phyloP scores from a whole-genome alignment of 129 eudicot genomes.

The Solidago caesia region DNA sequence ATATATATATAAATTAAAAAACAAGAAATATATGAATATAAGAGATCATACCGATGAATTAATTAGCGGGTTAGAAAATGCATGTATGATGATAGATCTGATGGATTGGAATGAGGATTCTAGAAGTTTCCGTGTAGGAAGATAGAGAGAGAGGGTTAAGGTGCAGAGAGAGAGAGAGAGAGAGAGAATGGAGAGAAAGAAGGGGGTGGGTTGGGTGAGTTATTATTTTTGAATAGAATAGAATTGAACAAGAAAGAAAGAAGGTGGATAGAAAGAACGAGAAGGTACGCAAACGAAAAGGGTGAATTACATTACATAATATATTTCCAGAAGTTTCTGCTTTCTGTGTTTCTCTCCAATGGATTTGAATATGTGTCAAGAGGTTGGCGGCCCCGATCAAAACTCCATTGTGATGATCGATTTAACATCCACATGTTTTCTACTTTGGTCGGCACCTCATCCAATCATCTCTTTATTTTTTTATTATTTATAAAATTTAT shows the following conservation, averaged over 20 bases:
- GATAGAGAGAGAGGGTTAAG: background rate
- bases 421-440: conserved; percentile 21
- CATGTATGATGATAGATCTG: conserved; percentile 8
- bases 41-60: background rate
- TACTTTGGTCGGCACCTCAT: conserved; percentile 10
- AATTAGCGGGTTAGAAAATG: background rate
- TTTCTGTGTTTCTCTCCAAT: background rate
- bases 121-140: conserved; percentile 53
- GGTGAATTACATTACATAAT: no score
- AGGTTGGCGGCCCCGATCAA: conserved; percentile 20
- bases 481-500: background rate
- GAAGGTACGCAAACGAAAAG: conserved; percentile 33
- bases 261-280: conserved; percentile 33
- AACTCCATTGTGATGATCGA: background rate
- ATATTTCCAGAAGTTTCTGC: conserved; percentile 45
- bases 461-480: conserved; percentile 3
- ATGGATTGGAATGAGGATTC: conserved; percentile 41
- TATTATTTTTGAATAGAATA: background rate
- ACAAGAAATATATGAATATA: background rate
- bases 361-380: conserved; percentile 33
- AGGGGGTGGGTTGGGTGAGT: background rate
- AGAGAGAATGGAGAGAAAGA: background rate
- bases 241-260: background rate
- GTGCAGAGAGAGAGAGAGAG: background rate
- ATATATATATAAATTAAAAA: background rate